These are phyloP conservation scores for Hypoxylon sp. DNA, from an alignment of 2,329 filamentous ascomycete species.

Conservation along the genomic window DNA sequence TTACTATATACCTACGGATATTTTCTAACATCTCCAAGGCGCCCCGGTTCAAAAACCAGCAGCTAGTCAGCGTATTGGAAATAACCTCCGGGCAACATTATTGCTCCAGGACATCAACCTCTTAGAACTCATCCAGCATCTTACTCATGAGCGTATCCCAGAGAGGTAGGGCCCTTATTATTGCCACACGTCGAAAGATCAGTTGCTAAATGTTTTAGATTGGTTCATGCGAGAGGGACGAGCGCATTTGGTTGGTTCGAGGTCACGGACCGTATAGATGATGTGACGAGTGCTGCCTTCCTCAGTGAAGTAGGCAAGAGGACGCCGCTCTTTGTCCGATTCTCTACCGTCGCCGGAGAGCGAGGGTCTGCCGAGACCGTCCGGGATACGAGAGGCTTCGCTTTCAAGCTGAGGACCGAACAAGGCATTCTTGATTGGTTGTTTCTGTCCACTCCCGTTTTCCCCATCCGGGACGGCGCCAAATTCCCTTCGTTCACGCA, in stretches of 20 bases:
- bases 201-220: background rate
- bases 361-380: constrained; percentile 60
- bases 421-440: constrained; percentile 80
- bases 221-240: constrained; percentile 44
- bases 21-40: background rate
- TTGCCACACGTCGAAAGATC: background rate
- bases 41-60: constrained; percentile 4
- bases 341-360: constrained; percentile 82
- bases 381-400: constrained; percentile 78
- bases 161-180: constrained; percentile 28
- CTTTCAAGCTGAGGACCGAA: constrained; percentile 78
- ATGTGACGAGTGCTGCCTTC: constrained; percentile 66
- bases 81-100: constrained; percentile 30
- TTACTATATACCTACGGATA: background rate
- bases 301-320: constrained; percentile 72
- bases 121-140: constrained; percentile 44
- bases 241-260: constrained; percentile 53
- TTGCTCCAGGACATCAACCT: constrained; percentile 45
- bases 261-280: constrained; percentile 59
- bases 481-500: constrained; percentile 82
- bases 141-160: constrained; percentile 46
- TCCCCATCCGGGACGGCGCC: constrained; percentile 78
- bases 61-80: constrained; percentile 37
- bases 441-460: constrained; percentile 79
- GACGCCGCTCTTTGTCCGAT: constrained; percentile 74